These are phyloP conservation scores for Myxozyma sirexii DNA, from an alignment of 805 yeast genomes.

Conservation along the genomic window DNA sequence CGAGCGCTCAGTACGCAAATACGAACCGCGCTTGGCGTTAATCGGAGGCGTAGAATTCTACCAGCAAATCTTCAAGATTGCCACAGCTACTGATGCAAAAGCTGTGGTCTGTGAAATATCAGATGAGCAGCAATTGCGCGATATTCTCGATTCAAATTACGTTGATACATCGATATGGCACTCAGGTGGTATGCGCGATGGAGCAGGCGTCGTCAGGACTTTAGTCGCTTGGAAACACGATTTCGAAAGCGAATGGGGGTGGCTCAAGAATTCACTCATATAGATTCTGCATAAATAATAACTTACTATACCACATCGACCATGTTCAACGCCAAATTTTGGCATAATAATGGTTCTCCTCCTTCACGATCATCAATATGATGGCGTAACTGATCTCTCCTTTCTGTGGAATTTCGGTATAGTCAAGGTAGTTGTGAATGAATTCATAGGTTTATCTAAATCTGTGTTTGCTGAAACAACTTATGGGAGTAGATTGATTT, in stretches of 20 bases:
- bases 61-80: constrained; percentile 52
- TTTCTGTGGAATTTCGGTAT: constrained; percentile 31
- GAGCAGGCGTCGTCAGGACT: constrained; percentile 42
- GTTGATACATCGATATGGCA: constrained; percentile 49
- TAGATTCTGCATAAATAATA: not conserved
- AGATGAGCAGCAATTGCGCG: constrained; percentile 55
- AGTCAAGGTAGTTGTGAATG: constrained; percentile 16
- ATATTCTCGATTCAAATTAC: constrained; percentile 38
- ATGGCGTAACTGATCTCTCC: constrained; percentile 32
- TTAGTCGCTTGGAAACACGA: constrained; percentile 23
- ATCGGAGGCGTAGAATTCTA: constrained; percentile 78
- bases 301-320: not conserved
- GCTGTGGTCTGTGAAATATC: constrained; percentile 83
- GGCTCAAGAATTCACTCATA: constrained; percentile 6
- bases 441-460: not conserved
- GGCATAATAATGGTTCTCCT: constrained; percentile 15
- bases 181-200: constrained; percentile 54
- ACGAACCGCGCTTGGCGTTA: constrained; percentile 81
- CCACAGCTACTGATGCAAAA: constrained; percentile 49
- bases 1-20: constrained; percentile 63
- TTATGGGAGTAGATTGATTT: constrained; percentile 28
- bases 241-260: constrained; percentile 17
- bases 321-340: not conserved
- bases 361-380: constrained; percentile 25
- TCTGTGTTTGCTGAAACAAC: constrained; percentile 10